Evolutionary conservation across 2,329 filamentous ascomycete genomes (phyloP), one percentile per base, ranked within the genome.

Genomic region (Clonostachys rhizophaga): DNA sequence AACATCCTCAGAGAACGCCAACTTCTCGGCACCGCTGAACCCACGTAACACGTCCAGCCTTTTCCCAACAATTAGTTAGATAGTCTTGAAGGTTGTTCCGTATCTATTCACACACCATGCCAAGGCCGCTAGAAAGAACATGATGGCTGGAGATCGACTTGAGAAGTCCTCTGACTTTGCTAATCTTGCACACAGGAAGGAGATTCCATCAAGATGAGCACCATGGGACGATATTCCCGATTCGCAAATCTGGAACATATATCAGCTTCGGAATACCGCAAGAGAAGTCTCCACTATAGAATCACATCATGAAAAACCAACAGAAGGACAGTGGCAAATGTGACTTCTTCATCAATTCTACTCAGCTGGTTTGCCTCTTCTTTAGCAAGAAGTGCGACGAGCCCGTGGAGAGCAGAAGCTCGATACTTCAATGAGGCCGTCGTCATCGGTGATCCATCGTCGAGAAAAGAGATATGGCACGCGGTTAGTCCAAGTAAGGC

Each of bases 1-100:
- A 3, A 62, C 56, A 2, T 52, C 49, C 3, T 49, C 49, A 0
- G 57, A 51, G n/a, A 61, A 61, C 4, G 56, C 49, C 7, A 62
- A 54, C 33, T 63, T 62, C 40, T 62, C 59, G 1, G 60, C 55
- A 5, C 60, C 60, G n/a, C 57, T 61, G 44, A 62, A 58, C 0
- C 60, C 59, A 24, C 58, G 53, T 6, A 62, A 37, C 45, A 63
- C 53, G 6, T 62, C 59, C 10, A 62, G 12, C 59, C 59, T 62
- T 10, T 3, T 2, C 20, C 13, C 11, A 14, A 3, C 8, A 4
- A 30, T 30, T 30, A 30, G 9, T 30, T 10, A 30, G 8, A 9
- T 30, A 30, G 8, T 30, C 24, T 30, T 10, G 3, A 30, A 30
- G 24, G 8, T 30, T 1, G 4, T 30, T 30, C 10, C 2, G 24